A percentile compares a stretch with the other conserved stretches of the same genome.
These are phyloP conservation scores for Paramecium biaurelia DNA, from an alignment of 73 alveolate genomes.

Conservation along the genomic window DNA sequence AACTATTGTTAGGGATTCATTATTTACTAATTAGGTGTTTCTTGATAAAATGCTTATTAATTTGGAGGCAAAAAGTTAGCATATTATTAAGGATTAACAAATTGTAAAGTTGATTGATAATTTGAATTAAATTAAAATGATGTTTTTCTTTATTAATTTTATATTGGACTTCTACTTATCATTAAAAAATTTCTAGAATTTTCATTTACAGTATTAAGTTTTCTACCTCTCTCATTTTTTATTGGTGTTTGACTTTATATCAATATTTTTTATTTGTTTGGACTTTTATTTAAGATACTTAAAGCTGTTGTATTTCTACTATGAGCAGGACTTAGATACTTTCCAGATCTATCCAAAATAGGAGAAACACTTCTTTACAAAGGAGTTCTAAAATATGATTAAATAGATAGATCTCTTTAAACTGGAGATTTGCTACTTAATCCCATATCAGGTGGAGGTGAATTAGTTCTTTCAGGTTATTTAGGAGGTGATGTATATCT, in stretches of 20 bases:
- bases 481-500: neutral
- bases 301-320: neutral
- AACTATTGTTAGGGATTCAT: neutral
- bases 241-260: neutral
- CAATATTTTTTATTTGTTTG: neutral
- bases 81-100: neutral
- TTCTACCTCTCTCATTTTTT: neutral
- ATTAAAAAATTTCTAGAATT: neutral
- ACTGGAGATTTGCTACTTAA: neutral
- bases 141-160: neutral
- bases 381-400: neutral
- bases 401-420: neutral
- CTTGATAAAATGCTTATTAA: neutral
- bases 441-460: conserved; percentile 27
- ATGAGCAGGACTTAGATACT: neutral
- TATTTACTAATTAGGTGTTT: neutral
- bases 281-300: neutral
- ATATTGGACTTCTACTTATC: neutral
- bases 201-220: neutral
- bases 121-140: neutral
- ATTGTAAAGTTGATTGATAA: neutral
- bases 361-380: neutral
- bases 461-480: neutral
- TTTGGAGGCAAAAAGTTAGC: neutral
- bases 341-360: neutral